phyloP scores from a whole-genome alignment of 1,284 basidiomycete genomes.

The Malassezia yamatoensis region DNA sequence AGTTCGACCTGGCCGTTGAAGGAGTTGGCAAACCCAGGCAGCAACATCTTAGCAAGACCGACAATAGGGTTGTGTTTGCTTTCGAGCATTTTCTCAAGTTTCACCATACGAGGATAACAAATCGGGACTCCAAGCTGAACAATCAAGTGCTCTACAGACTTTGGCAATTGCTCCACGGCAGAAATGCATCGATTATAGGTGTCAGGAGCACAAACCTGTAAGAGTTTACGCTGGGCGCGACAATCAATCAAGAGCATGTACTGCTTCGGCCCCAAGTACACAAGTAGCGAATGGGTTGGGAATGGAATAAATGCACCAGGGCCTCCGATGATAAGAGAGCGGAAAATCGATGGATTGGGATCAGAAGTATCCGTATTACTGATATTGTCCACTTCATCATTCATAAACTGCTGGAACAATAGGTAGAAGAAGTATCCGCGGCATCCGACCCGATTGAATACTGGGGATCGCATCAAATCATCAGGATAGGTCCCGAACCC shows the following conservation, averaged over 20 bases:
- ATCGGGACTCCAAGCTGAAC: constrained; percentile 47
- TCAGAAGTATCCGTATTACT: constrained; percentile 22
- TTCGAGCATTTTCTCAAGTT: constrained; percentile 38
- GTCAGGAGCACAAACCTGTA: constrained; percentile 35
- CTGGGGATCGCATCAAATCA: constrained; percentile 33
- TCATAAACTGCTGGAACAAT: constrained; percentile 45
- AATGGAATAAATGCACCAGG: constrained; percentile 39
- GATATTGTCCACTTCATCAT: constrained; percentile 33
- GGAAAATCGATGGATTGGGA: constrained; percentile 16
- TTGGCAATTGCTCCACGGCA: constrained; percentile 27
- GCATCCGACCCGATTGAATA: constrained; percentile 38
- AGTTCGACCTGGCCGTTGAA: constrained; percentile 47
- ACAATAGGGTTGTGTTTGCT: constrained; percentile 38
- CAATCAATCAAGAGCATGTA: constrained; percentile 42
- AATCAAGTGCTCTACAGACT: constrained; percentile 40
- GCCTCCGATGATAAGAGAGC: constrained; percentile 34
- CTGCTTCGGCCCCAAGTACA: constrained; percentile 44
- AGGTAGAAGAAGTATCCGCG: constrained; percentile 44
- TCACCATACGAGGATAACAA: constrained; percentile 46
- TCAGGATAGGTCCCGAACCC: constrained; percentile 68
- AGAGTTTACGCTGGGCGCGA: constrained; percentile 41
- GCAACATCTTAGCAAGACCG: constrained; percentile 35
- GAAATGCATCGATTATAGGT: constrained; percentile 38
- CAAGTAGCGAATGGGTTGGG: constrained; percentile 36
- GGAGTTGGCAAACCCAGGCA: constrained; percentile 39